Base-by-base conservation (phyloP, 331 rosid species). In the Saraca asoca region DNA sequence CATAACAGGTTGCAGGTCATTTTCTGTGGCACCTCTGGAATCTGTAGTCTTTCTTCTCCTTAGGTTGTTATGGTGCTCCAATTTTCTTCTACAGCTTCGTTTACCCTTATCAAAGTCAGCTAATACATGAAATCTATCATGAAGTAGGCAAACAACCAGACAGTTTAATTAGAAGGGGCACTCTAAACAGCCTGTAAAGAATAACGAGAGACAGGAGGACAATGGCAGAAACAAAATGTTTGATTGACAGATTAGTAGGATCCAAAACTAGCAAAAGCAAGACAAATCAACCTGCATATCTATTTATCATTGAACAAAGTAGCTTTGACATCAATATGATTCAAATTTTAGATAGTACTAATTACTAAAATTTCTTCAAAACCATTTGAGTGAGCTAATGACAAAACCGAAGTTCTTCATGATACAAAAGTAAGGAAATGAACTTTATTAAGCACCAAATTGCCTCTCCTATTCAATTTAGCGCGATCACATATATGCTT, bases 41-140 rank as follows among this genome's bases (percentile, higher is more conserved):
- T 77, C 90, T 5, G 48, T 52, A 11, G 88, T 80, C 69, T 90
- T 94, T 76, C 99, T 88, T 12, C 97, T 73, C 73, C 97, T 82
- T 59, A 96, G 74, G 50, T 81, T 90, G 80, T 94, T 94, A 75
- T 94, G 99, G 29, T 91, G 89, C 84, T 90, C 97, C 58, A 94
- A 68, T 78, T 94, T 94, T 60, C 96, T 85, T 71, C 99, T 83
- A 68, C 99, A 94, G 54, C 99, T 90, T 7, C 99, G 90, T 59
- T 90, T 94, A 10, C 97, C 99, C 80, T 94, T 96, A 34, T 94
- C 99, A 75, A 94, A 94, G 81, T 94, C 97, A 50, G 88, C 15
- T 50, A 90, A 72, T 49, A 85, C 42, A 48, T 94, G 99, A 80
- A 94, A 94, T 92, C 99, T 90, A 83, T 43, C 54, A 71, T 49